Evolutionary conservation across 345 rosid species (phyloP), one percentile per base, ranked within the genome.

Genomic region (Physaria fendleri): DNA sequence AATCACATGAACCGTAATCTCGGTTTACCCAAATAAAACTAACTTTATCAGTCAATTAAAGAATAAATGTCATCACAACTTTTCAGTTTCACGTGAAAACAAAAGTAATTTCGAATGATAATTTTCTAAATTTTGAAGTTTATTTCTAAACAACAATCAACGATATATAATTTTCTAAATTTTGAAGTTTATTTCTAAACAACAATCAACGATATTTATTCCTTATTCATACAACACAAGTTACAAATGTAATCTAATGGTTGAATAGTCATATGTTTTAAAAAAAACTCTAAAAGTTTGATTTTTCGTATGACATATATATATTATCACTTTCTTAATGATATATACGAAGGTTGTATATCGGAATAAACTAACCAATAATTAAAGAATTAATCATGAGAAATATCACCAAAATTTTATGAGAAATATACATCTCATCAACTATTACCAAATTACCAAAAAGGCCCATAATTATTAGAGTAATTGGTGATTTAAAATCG

Each of bases 41-140:
- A 48, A 27, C 35, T 42, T 49, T 66, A 16, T n/a, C 27, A 59
- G 53, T 30, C 52, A 58, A 58, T 16, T 25, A 32, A 48, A 57
- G 65, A 32, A 49, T 57, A 33, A 5, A 58, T 16, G 5, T 6
- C 23, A 32, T 50, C 32, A 13, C 32, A 32, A 9, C n/a, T 59
- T 59, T 51, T 50, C 40, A 42, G 39, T 59, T 58, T 46, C 60
- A 67, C 54, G 50, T 67, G 32, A 59, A 23, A 22, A 21, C 21
- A 7, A 52, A n/a, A 32, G 12, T 18, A 1, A 13, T 46, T 32
- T 33, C 2, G 15, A 38, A 28, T 56, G 25, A 25, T 25, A 28
- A 16, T 16, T 24, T 0, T 6, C 33, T 37, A 10, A 11, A 32
- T 11, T 29, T 32, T 10, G n/a, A n/a, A 32, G 4, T 10, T 32